Evolutionary conservation across 257 asterid species (phyloP).

Genomic region (Thymus quinquecostatus): DNA sequence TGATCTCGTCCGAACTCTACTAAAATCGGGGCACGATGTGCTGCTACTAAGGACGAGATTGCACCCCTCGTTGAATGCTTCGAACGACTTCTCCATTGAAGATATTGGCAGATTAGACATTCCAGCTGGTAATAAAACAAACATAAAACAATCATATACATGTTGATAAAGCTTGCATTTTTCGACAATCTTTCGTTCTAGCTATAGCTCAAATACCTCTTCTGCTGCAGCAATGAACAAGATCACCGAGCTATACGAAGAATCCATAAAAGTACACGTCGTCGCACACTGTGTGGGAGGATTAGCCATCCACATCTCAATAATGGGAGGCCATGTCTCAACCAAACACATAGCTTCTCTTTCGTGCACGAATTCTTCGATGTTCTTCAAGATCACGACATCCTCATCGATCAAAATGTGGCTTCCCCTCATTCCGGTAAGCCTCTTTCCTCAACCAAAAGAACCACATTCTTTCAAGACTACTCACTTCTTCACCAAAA

Average conservation of each 20-base stretch:
- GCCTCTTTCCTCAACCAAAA: background rate
- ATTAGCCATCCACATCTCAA: constrained; percentile 54
- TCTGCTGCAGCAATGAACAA: constrained; percentile 44
- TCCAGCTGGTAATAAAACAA: constrained; percentile 49
- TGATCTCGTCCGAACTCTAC: constrained; percentile 58
- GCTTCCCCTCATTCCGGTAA: constrained; percentile 64
- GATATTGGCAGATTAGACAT: constrained; percentile 58
- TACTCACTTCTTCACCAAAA: background rate
- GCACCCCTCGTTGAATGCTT: constrained; percentile 34
- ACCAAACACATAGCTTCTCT: constrained; percentile 53
- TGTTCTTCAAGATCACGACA: constrained; percentile 57
- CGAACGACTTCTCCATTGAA: constrained; percentile 44
- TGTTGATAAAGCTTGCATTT: background rate
- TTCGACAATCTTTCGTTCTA: background rate
- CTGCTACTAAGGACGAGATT: constrained; percentile 53
- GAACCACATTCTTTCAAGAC: background rate
- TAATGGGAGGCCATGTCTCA: constrained; percentile 61
- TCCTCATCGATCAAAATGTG: constrained; percentile 55
- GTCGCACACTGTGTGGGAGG: constrained; percentile 70
- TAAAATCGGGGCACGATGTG: constrained; percentile 48
- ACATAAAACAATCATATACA: background rate
- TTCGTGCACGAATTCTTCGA: constrained; percentile 60
- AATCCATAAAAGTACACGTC: constrained; percentile 41
- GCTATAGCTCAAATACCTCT: background rate
- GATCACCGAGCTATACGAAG: constrained; percentile 40